phyloP scores from a whole-genome alignment of 495 filamentous ascomycete species.

The Thozetella sp. region DNA sequence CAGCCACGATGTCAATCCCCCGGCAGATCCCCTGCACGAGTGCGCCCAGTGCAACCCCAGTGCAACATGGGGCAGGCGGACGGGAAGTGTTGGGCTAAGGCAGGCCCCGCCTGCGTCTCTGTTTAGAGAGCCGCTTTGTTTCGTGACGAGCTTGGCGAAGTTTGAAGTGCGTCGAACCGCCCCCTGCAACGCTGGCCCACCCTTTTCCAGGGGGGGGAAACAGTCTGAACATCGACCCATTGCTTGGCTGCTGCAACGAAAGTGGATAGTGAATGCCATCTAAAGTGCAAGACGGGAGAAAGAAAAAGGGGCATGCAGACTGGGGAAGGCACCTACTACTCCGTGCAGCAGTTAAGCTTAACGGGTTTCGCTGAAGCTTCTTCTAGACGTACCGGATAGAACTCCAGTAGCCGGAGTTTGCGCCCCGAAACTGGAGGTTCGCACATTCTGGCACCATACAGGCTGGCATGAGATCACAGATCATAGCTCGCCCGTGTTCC shows the following conservation, averaged over 20 bases:
- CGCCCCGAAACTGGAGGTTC: no score
- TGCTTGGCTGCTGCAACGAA: neutral
- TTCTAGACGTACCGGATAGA: no score
- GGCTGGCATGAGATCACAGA: no score
- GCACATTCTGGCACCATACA: no score
- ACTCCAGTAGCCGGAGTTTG: no score
- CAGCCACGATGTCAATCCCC: neutral
- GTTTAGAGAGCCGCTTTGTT: neutral
- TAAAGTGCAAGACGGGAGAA: neutral
- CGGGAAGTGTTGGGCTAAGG: neutral
- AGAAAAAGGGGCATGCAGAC: no score
- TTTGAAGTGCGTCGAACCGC: neutral
- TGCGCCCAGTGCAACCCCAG: neutral
- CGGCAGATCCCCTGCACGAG: neutral
- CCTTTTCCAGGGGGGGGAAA: neutral
- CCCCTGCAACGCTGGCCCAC: neutral
- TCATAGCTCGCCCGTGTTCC: no score
- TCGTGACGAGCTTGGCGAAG: neutral
- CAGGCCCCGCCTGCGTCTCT: neutral
- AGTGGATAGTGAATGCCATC: neutral
- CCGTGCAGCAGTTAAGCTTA: no score
- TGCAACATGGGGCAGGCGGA: neutral
- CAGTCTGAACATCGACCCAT: neutral
- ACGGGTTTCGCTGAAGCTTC: no score
- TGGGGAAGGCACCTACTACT: no score